phyloP scores from a whole-genome alignment of 2,329 filamentous ascomycete species.

The Lachnellula arida region DNA sequence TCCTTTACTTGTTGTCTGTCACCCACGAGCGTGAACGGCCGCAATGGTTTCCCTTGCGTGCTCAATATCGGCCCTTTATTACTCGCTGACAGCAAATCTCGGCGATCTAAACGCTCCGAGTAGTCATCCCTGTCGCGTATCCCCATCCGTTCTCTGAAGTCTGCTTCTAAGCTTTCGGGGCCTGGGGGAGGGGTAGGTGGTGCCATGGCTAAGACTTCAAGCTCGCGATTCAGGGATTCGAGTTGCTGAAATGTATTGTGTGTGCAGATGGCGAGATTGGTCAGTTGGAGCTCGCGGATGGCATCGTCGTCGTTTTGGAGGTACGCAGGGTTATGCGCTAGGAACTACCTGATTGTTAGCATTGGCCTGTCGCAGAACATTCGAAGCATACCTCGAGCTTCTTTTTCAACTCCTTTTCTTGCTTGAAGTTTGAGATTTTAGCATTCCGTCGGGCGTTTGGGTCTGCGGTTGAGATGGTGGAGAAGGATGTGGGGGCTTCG shows the following conservation, averaged over 20 bases:
- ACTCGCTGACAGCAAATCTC: conserved; percentile 45
- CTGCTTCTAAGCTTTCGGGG: conserved; percentile 40
- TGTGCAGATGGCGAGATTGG: conserved; percentile 66
- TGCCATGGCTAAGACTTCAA: conserved; percentile 74
- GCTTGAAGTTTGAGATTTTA: conserved; percentile 80
- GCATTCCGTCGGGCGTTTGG: conserved; percentile 68
- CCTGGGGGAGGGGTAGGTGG: conserved; percentile 47
- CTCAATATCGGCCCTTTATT: conserved; percentile 70
- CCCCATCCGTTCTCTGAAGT: conserved; percentile 42
- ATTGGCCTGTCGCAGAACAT: neutral
- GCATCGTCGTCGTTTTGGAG: conserved; percentile 76
- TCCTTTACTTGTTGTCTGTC: conserved; percentile 69
- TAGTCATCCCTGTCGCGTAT: conserved; percentile 45
- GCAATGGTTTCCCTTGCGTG: conserved; percentile 74
- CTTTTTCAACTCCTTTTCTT: conserved; percentile 79
- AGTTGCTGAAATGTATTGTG: conserved; percentile 82
- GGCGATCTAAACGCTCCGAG: conserved; percentile 69
- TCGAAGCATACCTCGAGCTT: conserved; percentile 64
- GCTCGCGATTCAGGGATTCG: conserved; percentile 81
- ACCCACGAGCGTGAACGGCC: conserved; percentile 83
- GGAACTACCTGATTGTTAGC: conserved; percentile 40
- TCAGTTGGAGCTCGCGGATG: conserved; percentile 73
- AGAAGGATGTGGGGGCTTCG: conserved; percentile 68
- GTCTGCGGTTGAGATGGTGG: conserved; percentile 60
- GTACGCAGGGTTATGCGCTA: conserved; percentile 53